Base-by-base conservation (phyloP, 2,329 filamentous ascomycete species). In the Phoma herbarum region DNA sequence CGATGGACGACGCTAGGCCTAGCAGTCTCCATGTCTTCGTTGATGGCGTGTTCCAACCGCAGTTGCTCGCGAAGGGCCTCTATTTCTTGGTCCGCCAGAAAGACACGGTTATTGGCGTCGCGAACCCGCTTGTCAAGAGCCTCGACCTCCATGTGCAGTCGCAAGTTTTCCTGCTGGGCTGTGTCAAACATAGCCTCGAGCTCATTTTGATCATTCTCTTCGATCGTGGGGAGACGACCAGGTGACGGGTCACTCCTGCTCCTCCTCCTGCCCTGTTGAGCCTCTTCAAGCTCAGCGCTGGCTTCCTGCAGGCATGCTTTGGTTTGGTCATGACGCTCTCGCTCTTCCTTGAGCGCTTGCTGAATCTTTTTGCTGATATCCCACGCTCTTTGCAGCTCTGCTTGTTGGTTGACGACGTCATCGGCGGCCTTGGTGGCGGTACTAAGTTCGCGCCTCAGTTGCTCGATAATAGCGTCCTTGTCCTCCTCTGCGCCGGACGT, bases 131-230 rank as follows among this genome's bases (percentile, higher is more conserved):
- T 74, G 20, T 75, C 73, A 0, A 73, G 55, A 11, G 64, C 60
- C 18, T 72, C 66, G 2, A 74, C 60, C 29, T 76, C 67, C 1
- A 62, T 49, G 43, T 75, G 70, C 1, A 76, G 64, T 3, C 71
- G 64, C 14, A 72, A 41, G 35, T 76, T 76, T 46, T 76, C 73
- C 52, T 74, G 65, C 35, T 76, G 74, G 5, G 73, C 67, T 1
- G 68, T 64, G 31, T 76, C 70, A 57, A 76, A 76, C 71, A 76
- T 75, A 7, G 69, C 67, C 44, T 75, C 74, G 2, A 76, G 59
- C 53, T 76, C 74, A 11, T 70, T 65, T 45, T 69, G 68, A 39
- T 75, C 71, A 39, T 71, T 68, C 26, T 76, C 74, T 9, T 72
- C 64, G 20, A 76, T 76, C 1, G 74, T 76, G 1, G 72, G 69